Conservation (phyloP, 305 asterid species). For the Fraxinus xanthoxyloides region DNA sequence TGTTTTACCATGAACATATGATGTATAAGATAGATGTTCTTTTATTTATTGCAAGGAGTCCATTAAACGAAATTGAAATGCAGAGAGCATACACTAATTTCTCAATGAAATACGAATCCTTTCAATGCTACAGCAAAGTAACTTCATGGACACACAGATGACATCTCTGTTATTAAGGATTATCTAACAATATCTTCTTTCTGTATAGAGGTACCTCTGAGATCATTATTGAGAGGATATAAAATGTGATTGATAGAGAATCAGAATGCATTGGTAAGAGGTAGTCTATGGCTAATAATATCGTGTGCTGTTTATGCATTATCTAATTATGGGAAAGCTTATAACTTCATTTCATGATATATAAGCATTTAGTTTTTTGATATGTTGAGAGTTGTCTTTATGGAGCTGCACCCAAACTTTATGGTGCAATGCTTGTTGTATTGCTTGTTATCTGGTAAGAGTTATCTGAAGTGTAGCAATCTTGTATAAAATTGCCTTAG, state of each 20-base stretch:
- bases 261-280: not conserved
- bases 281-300: not conserved
- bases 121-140: not conserved
- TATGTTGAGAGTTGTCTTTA: not conserved
- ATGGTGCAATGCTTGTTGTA: not conserved
- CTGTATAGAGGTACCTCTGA: not conserved
- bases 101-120: not conserved
- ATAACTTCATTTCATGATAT: not conserved
- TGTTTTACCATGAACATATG: not conserved
- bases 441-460: not conserved
- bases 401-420: not conserved
- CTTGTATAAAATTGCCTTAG: not conserved
- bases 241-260: not conserved
- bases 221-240: not conserved
- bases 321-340: too few relatives aligned
- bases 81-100: not conserved
- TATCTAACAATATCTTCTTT: not conserved
- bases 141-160: not conserved
- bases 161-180: not conserved
- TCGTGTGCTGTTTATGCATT: not conserved
- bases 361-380: not conserved
- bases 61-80: not conserved
- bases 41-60: not conserved
- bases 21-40: not conserved
- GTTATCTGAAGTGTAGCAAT: not conserved